phyloP scores from a whole-genome alignment of 805 yeast genomes.

The Brettanomyces bruxellensis region DNA sequence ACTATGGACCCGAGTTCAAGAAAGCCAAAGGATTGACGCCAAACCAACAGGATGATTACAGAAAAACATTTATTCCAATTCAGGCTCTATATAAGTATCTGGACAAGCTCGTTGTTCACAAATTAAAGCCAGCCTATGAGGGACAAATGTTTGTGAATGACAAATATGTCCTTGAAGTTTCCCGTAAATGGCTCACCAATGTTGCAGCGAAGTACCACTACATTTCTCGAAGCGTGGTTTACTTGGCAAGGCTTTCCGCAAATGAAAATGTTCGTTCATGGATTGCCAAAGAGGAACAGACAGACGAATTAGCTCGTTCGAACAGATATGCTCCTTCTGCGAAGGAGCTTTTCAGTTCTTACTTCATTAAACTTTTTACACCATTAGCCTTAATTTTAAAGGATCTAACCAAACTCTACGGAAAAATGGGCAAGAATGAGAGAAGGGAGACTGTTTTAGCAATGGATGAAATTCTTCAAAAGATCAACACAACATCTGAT shows the following conservation, averaged over 20 bases:
- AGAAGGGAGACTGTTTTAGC: constrained; percentile 10
- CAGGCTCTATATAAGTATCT: constrained; percentile 16
- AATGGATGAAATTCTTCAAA: constrained; percentile 11
- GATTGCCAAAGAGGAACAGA: constrained; percentile 12
- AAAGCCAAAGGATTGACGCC: constrained; percentile 2
- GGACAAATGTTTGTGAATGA: constrained; percentile 21
- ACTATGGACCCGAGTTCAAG: constrained; percentile 21
- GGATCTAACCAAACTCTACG: constrained; percentile 17
- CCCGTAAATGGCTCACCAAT: constrained; percentile 19
- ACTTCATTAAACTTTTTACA: constrained; percentile 23
- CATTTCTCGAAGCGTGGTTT: constrained; percentile 22
- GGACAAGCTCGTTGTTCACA: constrained; percentile 15
- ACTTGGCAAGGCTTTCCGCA: constrained; percentile 19
- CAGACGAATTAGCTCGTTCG: constrained; percentile 9
- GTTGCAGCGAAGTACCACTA: constrained; percentile 18
- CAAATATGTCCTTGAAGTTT: constrained; percentile 14
- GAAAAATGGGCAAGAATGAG: constrained; percentile 9
- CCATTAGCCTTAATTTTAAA: constrained; percentile 18
- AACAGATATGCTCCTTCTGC: constrained; percentile 21
- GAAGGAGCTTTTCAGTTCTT: constrained; percentile 21
- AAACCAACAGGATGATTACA: constrained; percentile 14
- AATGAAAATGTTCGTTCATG: constrained; percentile 18
- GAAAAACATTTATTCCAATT: constrained; percentile 21
- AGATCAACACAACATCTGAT: constrained; percentile 21
- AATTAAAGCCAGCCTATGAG: constrained; percentile 22